Evolutionary conservation across 140 eudicot genomes (phyloP), one percentile per base, ranked within the genome.

Genomic region (Oenanthe javanica): DNA sequence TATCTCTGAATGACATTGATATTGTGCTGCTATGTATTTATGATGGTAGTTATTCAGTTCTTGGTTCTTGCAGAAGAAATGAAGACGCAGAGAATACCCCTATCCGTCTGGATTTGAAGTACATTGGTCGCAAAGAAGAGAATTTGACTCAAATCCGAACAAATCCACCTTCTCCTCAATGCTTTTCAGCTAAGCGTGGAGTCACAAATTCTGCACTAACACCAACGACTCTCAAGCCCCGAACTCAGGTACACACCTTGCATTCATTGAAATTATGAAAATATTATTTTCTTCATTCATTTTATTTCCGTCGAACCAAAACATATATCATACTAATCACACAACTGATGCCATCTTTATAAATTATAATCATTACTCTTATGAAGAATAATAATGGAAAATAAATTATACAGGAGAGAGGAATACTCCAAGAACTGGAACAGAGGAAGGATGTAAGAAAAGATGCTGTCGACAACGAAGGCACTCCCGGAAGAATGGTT

Each of bases 21-120:
- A 23, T 64, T 61, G 69, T 59, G 40, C 72, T 64, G 25, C 16
- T 31, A 31, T 31, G 31, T 31, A 31, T 31, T 31, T 31, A n/a
- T 71, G 27, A 25, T 43, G 46, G 13, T 74, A 46, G 9, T 46
- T 48, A 7, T 40, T 36, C 19, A 79, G 1, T 49, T 69, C 16
- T 27, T 31, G 67, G 15, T 15, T 50, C 11, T 4, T 83, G 89
- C 95, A 91, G 98, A 70, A 78, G 84, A 86, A 84, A 45, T 79
- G 90, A 82, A 66, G 97, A 89, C 0, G 80, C 86, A 11, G 96
- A 93, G 89, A 93, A 93, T 84, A 83, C 76, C n/a, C 93, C 92
- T 9, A 75, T 87, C 19, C 50, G 83, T 46, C 77, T 93, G 79
- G 87, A 89, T 83, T 79, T 89, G 85, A 89, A 88, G 81, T 89